Conservation (phyloP, 495 filamentous ascomycete genomes). For the Daldinia loculata region DNA sequence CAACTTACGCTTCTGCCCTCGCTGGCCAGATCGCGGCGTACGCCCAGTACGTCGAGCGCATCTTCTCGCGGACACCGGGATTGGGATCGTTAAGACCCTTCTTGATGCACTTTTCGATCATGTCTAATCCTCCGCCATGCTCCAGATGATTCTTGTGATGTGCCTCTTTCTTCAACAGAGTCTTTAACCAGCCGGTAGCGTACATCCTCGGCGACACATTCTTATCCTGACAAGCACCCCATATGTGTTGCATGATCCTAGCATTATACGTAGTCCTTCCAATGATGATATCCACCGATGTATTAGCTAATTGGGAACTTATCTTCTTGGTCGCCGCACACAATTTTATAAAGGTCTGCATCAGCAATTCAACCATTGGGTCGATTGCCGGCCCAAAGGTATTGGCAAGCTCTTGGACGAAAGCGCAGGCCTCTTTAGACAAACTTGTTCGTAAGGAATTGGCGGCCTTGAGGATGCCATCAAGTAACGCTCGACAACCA, state of each 20-base stretch:
- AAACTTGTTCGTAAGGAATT: conserved; percentile 89
- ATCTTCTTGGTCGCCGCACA: conserved; percentile 91
- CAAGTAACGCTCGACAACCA: conserved; percentile 76
- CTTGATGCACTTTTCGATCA: conserved; percentile 87
- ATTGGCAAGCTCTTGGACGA: conserved; percentile 86
- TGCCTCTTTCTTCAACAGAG: conserved; percentile 77
- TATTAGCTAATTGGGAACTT: conserved; percentile 77
- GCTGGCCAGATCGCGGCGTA: conserved; percentile 81
- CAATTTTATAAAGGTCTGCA: conserved; percentile 89
- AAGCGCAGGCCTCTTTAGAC: conserved; percentile 81
- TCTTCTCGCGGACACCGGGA: conserved; percentile 82
- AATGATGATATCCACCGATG: conserved; percentile 78
- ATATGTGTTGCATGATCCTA: conserved; percentile 84
- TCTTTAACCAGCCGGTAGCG: conserved; percentile 83
- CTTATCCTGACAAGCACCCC: conserved; percentile 84
- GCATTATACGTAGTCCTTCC: conserved; percentile 77
- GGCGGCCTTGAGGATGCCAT: conserved; percentile 89
- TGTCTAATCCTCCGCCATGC: conserved; percentile 79
- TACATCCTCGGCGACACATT: conserved; percentile 84
- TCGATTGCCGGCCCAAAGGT: conserved; percentile 81
- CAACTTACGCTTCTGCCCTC: conserved; percentile 73
- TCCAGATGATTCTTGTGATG: conserved; percentile 84
- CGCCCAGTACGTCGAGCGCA: conserved; percentile 84
- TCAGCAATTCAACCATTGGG: conserved; percentile 85
- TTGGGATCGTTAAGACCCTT: conserved; percentile 88